These are phyloP conservation scores for Arthroderma uncinatum DNA, from an alignment of 2,329 filamentous ascomycete species.

Conservation along the genomic window DNA sequence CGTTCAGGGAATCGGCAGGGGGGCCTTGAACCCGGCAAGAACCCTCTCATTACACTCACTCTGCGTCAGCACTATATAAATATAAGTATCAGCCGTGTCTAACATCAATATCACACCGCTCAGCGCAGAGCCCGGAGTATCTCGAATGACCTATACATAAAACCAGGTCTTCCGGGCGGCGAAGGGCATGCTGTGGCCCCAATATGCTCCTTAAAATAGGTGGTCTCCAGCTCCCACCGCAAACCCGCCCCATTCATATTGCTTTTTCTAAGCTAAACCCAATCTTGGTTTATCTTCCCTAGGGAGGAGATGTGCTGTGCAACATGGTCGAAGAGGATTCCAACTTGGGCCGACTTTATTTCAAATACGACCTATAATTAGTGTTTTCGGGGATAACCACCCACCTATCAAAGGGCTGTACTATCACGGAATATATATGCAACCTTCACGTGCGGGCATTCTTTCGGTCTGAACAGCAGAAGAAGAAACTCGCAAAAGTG, in stretches of 20 bases:
- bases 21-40: neutral
- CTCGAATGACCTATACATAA: too few relatives aligned
- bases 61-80: neutral
- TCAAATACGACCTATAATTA: slow-evolving; percentile 3
- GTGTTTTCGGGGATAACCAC: neutral
- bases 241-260: neutral
- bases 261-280: slow-evolving; percentile 1
- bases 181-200: neutral
- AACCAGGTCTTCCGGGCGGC: neutral
- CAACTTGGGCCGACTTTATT: neutral
- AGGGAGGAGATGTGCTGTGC: neutral
- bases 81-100: neutral
- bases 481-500: neutral
- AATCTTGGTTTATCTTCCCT: neutral
- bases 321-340: neutral
- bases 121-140: neutral
- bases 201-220: neutral
- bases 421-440: neutral
- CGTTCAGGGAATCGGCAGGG: neutral
- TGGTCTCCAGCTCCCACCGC: neutral
- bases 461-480: neutral
- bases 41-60: neutral
- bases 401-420: neutral
- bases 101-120: neutral
- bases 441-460: slow-evolving; percentile 1